Evolutionary conservation across 2,329 filamentous ascomycete species (phyloP), one percentile per base, ranked within the genome.

Genomic region (Mariannaea elegans): DNA sequence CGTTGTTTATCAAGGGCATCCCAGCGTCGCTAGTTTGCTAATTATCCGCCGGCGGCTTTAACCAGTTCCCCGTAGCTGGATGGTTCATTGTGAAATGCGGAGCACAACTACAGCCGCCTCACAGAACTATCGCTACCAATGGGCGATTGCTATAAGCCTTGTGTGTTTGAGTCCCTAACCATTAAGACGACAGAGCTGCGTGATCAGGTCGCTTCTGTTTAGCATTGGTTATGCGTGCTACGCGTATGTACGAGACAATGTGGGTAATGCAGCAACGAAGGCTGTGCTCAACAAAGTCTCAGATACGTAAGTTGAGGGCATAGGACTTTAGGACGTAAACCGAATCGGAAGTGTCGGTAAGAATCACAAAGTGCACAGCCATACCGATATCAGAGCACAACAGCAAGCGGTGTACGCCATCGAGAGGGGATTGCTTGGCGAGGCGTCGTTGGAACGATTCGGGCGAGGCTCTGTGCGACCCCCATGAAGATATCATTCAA

Each of bases 1-100:
- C 9, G 49, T 44, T 49, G 32, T 21, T 24, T 59, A 46, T 49
- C 46, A 62, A 50, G 49, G 59, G 31, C 52, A 67, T 59, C 67
- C 64, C 14, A 13, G 51, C 42, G 39, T 44, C 31, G 14, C 46
- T 45, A 36, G 56, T 64, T 47, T 54, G 50, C 62, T 19, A 12
- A 27, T 21, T 39, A 38, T 14, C 18, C 49, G 56, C 47, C 53
- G 51, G 54, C 44, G 54, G 51, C 34, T 31, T 14, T 36, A 10
- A 36, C 32, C 24, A 27, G 5, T 9, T n/a, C n/a, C n/a, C n/a
- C n/a, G n/a, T n/a, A n/a, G n/a, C n/a, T n/a, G 55, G 38, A 44
- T 39, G 24, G 19, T n/a, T n/a, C 42, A 48, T 23, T 57, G 24
- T 27, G 19, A 31, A 16, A 10, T 32, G 31, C 46, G n/a, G n/a